Evolutionary conservation across 1,284 basidiomycete genomes (phyloP).

Genomic region (Ganoderma sp.): DNA sequence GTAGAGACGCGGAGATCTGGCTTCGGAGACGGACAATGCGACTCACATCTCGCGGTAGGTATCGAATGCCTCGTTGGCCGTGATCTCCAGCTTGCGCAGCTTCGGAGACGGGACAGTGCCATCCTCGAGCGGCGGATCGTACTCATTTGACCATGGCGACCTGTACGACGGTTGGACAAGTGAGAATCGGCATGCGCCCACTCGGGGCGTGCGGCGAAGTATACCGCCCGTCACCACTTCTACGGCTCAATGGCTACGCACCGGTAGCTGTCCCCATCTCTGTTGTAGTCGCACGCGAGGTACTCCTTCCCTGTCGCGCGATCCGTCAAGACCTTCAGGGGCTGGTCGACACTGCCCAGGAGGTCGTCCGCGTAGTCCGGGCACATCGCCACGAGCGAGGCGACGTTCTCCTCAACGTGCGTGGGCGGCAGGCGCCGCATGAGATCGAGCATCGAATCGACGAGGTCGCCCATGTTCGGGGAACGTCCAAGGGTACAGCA

Average conservation of each 20-base stretch:
- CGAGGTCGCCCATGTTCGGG: slow-evolving; percentile 67
- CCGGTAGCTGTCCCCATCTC: slow-evolving; percentile 96
- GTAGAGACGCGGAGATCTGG: neutral
- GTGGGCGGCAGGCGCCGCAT: slow-evolving; percentile 95
- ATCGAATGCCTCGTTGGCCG: slow-evolving; percentile 96
- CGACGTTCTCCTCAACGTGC: slow-evolving; percentile 89
- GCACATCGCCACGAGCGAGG: slow-evolving; percentile 80
- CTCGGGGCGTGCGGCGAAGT: neutral
- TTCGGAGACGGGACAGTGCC: slow-evolving; percentile 86
- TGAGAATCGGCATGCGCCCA: slow-evolving; percentile 10
- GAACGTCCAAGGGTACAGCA: neutral
- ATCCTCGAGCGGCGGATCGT: slow-evolving; percentile 86
- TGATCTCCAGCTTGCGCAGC: slow-evolving; percentile 90
- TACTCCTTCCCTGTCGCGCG: slow-evolving; percentile 84
- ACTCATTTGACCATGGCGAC: slow-evolving; percentile 97
- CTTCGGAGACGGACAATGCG: neutral
- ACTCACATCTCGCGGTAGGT: slow-evolving; percentile 94
- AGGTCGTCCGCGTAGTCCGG: slow-evolving; percentile 98
- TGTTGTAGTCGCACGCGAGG: slow-evolving; percentile 96
- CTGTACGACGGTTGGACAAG: slow-evolving; percentile 48
- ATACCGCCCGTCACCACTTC: neutral
- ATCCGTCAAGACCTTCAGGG: slow-evolving; percentile 85
- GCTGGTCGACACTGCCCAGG: slow-evolving; percentile 94
- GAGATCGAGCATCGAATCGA: slow-evolving; percentile 93
- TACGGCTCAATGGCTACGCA: slow-evolving; percentile 43